Evolutionary conservation across 2,329 filamentous ascomycete genomes (phyloP).

Genomic region (Magnaporthiopsis incrustans): DNA sequence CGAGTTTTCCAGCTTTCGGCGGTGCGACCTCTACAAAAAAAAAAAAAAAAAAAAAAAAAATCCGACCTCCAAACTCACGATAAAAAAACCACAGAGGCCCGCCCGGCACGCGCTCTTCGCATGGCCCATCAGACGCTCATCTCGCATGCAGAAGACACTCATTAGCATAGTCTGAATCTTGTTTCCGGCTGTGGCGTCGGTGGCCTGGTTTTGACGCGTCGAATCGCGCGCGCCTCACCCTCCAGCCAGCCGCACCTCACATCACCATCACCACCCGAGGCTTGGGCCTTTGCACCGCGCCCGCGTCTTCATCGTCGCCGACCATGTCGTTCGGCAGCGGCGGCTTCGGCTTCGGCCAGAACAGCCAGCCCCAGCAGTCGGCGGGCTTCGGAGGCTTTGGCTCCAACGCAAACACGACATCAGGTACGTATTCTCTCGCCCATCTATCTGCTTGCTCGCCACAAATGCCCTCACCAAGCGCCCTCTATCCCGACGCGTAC

Average conservation of each 20-base stretch:
- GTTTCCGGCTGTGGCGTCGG: not conserved
- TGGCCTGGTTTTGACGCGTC: slow-evolving; percentile 7
- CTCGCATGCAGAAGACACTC: not conserved
- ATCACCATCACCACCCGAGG: slow-evolving; percentile 1
- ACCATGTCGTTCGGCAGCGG: slow-evolving; percentile 50
- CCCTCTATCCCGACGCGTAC: slow-evolving; percentile 4
- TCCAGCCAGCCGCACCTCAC: not conserved
- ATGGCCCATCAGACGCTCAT: not conserved
- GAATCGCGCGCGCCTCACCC: slow-evolving; percentile 5
- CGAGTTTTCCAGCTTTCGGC: not conserved
- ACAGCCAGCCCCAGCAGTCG: slow-evolving; percentile 38
- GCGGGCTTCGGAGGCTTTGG: slow-evolving; percentile 52
- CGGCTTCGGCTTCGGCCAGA: slow-evolving; percentile 52
- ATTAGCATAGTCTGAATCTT: not conserved
- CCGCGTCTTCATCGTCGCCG: slow-evolving; percentile 10
- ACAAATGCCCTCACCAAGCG: not conserved
- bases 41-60: slow-evolving; percentile 5
- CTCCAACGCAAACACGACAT: slow-evolving; percentile 29
- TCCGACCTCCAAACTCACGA: not conserved
- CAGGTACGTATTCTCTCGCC: slow-evolving; percentile 42
- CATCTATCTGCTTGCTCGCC: slow-evolving; percentile 1
- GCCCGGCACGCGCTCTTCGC: not conserved
- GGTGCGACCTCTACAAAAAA: not conserved
- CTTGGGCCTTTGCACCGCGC: not conserved
- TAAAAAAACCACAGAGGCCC: not conserved